Evolutionary conservation across 2,329 filamentous ascomycete genomes (phyloP), one percentile per base, ranked within the genome.

Genomic region (Epichloe aotearoae): DNA sequence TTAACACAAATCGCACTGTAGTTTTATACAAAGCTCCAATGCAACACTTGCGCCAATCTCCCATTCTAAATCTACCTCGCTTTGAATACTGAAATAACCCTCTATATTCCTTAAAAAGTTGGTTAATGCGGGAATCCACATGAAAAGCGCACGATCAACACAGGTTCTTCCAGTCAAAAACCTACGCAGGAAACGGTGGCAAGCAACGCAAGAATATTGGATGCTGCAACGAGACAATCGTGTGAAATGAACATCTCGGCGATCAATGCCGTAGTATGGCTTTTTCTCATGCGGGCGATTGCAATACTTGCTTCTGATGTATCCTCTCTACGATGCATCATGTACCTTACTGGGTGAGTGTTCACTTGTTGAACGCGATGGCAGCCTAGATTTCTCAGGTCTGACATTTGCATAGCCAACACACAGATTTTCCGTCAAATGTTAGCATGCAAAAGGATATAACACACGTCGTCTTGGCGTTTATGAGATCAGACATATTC

Each of bases 381-480:
- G 20, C 26, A 20, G 6, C 20, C 15, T 19, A 37, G 39, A 36
- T 38, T 37, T 37, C 20, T 6, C 7, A 5, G 30, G 23, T 44
- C 37, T 45, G 1, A 40, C n/a, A 7, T 8, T 14, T 39, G n/a
- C 12, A 12, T 51, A 77, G 74, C 3, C 74, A 77, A 54, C 75
- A 77, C 56, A 63, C 68, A 34, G 55, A 71, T 3, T 58, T 71
- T 10, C 75, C 74, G 0, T 37, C 63, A 7, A 47, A 58, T 2
- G 47, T 59, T 6, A 53, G 65, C 2, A 63, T 72, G 42, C 64
- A 72, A 0, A 49, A 61, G 20, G 60, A 70, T 17, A 68, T 82
- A n/a, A 77, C 77, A 0, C 78, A 82, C 56, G 73, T 82, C 11
- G 69, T 73, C 11, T 62, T 82, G 17, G 79, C 79, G 1, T 82